A percentile compares a stretch with the other conserved stretches of the same genome.
These are phyloP conservation scores for Diplotaxis tenuifolia DNA, from an alignment of 345 rosid species.

Conservation along the genomic window DNA sequence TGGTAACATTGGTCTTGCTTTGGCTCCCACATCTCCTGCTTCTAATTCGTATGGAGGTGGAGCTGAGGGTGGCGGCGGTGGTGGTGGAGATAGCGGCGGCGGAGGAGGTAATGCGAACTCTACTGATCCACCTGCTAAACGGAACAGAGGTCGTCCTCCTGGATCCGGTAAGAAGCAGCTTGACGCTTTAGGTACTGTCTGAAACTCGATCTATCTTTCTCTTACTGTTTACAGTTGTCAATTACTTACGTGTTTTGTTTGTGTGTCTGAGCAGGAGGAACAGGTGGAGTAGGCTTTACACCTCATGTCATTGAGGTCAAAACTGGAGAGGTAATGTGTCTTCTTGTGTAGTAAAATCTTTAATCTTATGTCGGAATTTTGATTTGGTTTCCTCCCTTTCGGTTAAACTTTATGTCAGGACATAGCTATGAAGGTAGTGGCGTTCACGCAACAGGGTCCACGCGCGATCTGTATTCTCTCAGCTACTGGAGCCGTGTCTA, in stretches of 20 bases:
- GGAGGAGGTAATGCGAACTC: conserved; percentile 36
- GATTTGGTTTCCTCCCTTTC: not conserved
- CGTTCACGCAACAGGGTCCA: conserved; percentile 87
- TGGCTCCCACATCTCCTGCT: conserved; percentile 64
- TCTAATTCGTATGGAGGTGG: conserved; percentile 41
- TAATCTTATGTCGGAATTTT: not conserved
- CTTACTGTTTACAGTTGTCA: not conserved
- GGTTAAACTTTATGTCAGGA: conserved; percentile 47
- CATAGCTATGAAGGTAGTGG: conserved; percentile 65
- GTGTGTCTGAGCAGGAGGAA: conserved; percentile 64
- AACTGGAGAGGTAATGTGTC: conserved; percentile 71
- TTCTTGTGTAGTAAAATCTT: not conserved
- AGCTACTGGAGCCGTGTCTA: conserved; percentile 84
- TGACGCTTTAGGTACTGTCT: conserved; percentile 72
- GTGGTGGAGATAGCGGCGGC: conserved; percentile 31
- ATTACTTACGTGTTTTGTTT: not conserved
- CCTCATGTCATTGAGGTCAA: conserved; percentile 89
- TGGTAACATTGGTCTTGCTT: conserved; percentile 81
- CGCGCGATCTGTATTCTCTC: conserved; percentile 89
- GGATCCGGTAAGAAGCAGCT: conserved; percentile 91
- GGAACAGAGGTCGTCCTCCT: conserved; percentile 85
- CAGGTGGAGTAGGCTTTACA: conserved; percentile 91
- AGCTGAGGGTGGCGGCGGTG: conserved; percentile 26
- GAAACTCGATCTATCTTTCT: not conserved
- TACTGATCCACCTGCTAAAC: conserved; percentile 60